phyloP scores from a whole-genome alignment of 139 green algal species.

The Limnomonas spitsbergensis region DNA sequence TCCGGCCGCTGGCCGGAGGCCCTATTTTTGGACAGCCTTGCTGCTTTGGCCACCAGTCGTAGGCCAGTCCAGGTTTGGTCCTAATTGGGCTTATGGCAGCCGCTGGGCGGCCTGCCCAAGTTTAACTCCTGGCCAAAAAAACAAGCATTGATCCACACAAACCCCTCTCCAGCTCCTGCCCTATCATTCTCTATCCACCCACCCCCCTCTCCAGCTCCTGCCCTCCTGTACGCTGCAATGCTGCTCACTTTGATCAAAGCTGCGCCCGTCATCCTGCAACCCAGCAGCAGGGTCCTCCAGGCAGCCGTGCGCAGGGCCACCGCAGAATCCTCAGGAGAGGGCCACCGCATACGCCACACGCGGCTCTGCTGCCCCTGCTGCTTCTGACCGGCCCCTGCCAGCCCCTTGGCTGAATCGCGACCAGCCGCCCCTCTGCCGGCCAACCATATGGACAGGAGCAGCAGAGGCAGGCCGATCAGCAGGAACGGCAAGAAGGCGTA shows the following conservation, averaged over 20 bases:
- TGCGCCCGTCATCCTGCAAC: slow-evolving; percentile 74
- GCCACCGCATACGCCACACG: neutral
- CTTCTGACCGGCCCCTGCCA: neutral
- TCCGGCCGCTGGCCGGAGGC: no score
- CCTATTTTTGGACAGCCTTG: no score
- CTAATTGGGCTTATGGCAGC: no score
- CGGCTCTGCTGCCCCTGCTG: neutral
- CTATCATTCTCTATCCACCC: no score
- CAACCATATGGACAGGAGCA: neutral
- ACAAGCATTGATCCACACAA: no score
- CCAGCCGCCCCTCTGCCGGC: neutral
- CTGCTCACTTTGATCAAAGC: slow-evolving; percentile 61
- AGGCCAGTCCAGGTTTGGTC: no score
- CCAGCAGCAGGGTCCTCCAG: slow-evolving; percentile 41
- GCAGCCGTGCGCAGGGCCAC: neutral
- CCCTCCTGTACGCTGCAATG: neutral
- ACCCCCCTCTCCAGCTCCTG: no score
- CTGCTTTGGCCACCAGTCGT: no score
- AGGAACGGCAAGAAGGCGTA: slow-evolving; percentile 11
- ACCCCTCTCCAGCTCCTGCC: no score
- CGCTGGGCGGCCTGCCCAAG: neutral
- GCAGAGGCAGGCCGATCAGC: neutral
- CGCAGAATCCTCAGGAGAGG: neutral
- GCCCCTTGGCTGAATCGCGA: neutral
- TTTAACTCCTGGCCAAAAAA: neutral